phyloP scores from a whole-genome alignment of 2,329 filamentous ascomycete species.

The Cytospora paraplurivora region DNA sequence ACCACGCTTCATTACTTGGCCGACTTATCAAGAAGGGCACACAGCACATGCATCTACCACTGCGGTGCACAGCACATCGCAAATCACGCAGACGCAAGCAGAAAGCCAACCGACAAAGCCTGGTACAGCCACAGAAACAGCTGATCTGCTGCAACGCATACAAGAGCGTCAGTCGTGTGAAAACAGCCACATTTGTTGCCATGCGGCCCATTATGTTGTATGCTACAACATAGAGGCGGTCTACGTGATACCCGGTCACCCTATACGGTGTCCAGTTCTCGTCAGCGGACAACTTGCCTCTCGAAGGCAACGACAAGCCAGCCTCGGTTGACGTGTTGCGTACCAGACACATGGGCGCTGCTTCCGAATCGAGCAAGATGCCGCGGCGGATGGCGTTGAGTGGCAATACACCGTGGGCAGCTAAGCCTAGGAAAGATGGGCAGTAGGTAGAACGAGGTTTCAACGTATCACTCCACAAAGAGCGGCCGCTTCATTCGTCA shows the following conservation, averaged over 20 bases:
- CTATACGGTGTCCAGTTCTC: not conserved
- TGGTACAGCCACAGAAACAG: constrained; percentile 1
- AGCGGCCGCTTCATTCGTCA: constrained; percentile 6
- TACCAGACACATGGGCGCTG: not conserved
- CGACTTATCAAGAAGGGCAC: constrained; percentile 7
- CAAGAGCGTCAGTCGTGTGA: not conserved
- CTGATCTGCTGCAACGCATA: not conserved
- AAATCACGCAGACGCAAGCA: constrained; percentile 12
- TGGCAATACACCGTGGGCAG: constrained; percentile 11
- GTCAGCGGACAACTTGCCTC: not conserved
- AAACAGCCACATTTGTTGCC: not conserved
- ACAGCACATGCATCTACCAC: constrained; percentile 20
- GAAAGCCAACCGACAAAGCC: constrained; percentile 13
- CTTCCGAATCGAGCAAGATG: constrained; percentile 14
- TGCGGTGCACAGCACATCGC: constrained; percentile 17
- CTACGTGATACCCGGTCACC: not conserved
- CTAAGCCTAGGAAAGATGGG: constrained; percentile 10
- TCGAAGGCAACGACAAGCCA: not conserved
- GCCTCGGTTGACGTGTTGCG: constrained; percentile 4
- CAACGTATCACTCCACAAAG: not conserved
- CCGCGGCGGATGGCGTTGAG: constrained; percentile 20
- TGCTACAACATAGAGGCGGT: not conserved
- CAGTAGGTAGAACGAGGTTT: not conserved
- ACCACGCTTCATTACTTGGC: constrained; percentile 14
- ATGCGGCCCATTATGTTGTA: not conserved